A percentile compares a stretch with the other conserved stretches of the same genome.
phyloP scores from a whole-genome alignment of 306 rosid species.

The Cicer judaicum region DNA sequence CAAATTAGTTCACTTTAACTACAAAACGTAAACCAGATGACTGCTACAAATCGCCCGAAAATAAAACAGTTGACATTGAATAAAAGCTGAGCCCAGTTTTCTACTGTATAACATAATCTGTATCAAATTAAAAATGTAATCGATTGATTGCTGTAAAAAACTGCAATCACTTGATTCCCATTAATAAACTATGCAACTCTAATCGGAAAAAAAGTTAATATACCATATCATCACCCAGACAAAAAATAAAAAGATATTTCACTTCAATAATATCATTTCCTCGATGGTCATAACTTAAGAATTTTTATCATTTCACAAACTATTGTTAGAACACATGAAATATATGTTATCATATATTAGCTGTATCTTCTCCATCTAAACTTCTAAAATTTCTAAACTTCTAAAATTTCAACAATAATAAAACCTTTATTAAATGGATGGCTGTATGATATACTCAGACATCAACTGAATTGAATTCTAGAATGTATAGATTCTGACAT shows the following conservation, averaged over 20 bases:
- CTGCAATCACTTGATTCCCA: slow-evolving; percentile 13
- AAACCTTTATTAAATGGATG: slow-evolving; percentile 4
- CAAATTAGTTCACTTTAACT: slow-evolving; percentile 5
- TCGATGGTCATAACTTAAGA: not conserved
- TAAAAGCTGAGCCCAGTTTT: slow-evolving; percentile 21
- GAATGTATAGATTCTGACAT: slow-evolving; percentile 17
- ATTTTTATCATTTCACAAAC: not conserved
- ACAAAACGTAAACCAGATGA: slow-evolving; percentile 29
- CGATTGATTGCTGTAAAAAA: slow-evolving; percentile 11
- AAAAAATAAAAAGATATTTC: not conserved
- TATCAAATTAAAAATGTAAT: slow-evolving; percentile 1
- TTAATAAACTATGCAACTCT: slow-evolving; percentile 17
- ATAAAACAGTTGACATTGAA: slow-evolving; percentile 16
- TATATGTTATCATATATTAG: not conserved
- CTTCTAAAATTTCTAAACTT: not conserved
- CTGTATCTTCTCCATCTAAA: slow-evolving; percentile 3
- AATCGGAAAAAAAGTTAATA: slow-evolving; percentile 12
- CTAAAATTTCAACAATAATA: slow-evolving; percentile 1
- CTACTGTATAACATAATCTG: slow-evolving; percentile 11
- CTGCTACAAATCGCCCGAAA: slow-evolving; percentile 14
- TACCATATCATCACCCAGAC: slow-evolving; percentile 22
- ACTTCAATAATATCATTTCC: slow-evolving; percentile 15
- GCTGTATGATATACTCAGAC: slow-evolving; percentile 6
- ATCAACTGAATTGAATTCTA: slow-evolving; percentile 24
- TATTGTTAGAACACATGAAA: not conserved